phyloP scores from a whole-genome alignment of 2,329 filamentous ascomycete genomes.

The Nigrospora sphaerica region DNA sequence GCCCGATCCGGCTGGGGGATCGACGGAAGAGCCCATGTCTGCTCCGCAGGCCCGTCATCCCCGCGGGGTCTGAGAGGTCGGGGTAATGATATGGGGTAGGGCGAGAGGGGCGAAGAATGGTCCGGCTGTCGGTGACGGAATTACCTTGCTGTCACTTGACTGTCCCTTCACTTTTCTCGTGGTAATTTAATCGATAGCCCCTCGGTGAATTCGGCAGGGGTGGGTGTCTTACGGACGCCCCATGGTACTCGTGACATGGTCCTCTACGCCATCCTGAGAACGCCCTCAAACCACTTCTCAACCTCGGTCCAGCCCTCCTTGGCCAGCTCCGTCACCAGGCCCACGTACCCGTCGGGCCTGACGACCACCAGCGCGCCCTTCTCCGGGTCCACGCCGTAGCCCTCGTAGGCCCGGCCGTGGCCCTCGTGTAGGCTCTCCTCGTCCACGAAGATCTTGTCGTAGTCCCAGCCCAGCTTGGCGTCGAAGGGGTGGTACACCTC shows the following conservation, averaged over 20 bases:
- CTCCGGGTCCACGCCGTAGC: slow-evolving; percentile 49
- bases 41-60: background rate
- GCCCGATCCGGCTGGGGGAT: background rate
- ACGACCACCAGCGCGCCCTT: slow-evolving; percentile 52
- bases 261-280: slow-evolving; percentile 3
- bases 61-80: background rate
- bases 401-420: slow-evolving; percentile 41
- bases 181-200: background rate
- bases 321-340: slow-evolving; percentile 27
- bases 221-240: background rate
- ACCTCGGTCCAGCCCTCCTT: slow-evolving; percentile 14
- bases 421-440: slow-evolving; percentile 46
- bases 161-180: background rate
- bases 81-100: too few species aligned
- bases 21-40: background rate
- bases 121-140: too few species aligned
- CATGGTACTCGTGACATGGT: background rate
- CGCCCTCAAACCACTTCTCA: slow-evolving; percentile 13
- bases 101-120: background rate
- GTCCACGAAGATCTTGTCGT: slow-evolving; percentile 50
- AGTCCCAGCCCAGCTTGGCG: slow-evolving; percentile 43
- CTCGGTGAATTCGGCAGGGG: too few species aligned
- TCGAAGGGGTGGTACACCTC: slow-evolving; percentile 40
- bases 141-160: background rate
- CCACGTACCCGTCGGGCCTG: slow-evolving; percentile 63